These are phyloP conservation scores for Paraphaeosphaeria minitans DNA, from an alignment of 2,329 filamentous ascomycete genomes.

Conservation along the genomic window DNA sequence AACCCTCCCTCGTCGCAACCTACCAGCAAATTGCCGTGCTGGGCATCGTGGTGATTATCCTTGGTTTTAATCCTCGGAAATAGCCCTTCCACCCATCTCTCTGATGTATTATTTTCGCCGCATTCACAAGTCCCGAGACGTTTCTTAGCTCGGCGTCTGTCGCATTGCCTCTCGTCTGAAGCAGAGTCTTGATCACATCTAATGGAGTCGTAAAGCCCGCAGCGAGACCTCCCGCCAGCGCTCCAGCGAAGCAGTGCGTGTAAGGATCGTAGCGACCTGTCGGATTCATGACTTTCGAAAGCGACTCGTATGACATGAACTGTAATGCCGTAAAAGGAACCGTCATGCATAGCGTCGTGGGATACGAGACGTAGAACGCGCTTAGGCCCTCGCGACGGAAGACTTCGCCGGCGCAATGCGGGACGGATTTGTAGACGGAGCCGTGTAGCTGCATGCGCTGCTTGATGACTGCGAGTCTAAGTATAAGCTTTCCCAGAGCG, in stretches of 20 bases:
- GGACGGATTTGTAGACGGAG: slow-evolving; percentile 86
- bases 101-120: slow-evolving; percentile 78
- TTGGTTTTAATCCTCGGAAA: slow-evolving; percentile 88
- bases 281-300: slow-evolving; percentile 93
- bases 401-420: slow-evolving; percentile 85
- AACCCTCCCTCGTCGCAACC: slow-evolving; percentile 30
- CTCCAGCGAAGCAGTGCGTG: slow-evolving; percentile 92
- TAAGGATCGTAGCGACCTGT: slow-evolving; percentile 84
- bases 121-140: slow-evolving; percentile 81
- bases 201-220: slow-evolving; percentile 93
- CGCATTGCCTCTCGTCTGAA: slow-evolving; percentile 89
- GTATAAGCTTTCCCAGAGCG: slow-evolving; percentile 12
- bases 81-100: slow-evolving; percentile 87
- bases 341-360: slow-evolving; percentile 97
- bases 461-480: slow-evolving; percentile 78
- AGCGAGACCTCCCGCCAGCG: slow-evolving; percentile 88
- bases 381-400: slow-evolving; percentile 85
- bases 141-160: slow-evolving; percentile 78
- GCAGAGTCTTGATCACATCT: slow-evolving; percentile 96
- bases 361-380: slow-evolving; percentile 98
- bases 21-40: slow-evolving; percentile 99
- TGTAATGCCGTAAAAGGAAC: slow-evolving; percentile 97
- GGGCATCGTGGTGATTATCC: slow-evolving; percentile 95
- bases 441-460: slow-evolving; percentile 99
- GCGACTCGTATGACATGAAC: slow-evolving; percentile 96